Base-by-base conservation (phyloP, 768 basidiomycete genomes). In the Amyloporia xantha region DNA sequence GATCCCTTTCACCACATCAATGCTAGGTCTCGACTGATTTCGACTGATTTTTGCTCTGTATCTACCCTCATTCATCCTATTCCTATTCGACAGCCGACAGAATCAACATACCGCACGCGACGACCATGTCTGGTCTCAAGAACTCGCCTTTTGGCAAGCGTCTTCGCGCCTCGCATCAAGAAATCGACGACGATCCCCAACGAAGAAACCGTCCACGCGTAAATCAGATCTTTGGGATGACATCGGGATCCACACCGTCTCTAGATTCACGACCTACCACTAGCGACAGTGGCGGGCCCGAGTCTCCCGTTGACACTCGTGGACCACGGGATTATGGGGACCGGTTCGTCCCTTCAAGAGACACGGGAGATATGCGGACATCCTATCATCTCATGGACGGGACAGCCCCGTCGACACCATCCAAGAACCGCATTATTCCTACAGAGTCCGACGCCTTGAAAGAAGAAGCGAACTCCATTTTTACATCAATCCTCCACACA, bases 61-160 rank as follows among this genome's bases (percentile, higher is more conserved):
- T 56, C 51, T 54, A 49, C 54, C 48, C 50, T 54, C 50, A 36
- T 38, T 55, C 54, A 51, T 55, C 47, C 40, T 43, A 49, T 33
- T 51, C 40, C 47, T 54, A 25, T 21, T 35, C 45, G 44, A 48
- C 50, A 52, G 38, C 40, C 48, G 38, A 43, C 47, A 41, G 44
- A 44, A 30, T 44, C 53, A 46, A 41, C 36, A 44, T 41, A 37
- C 11, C 45, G 23, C 25, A n/a, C 47, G 24, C 45, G 41, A 40
- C 54, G 19, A 46, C 50, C 51, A 87, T 87, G 85, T 82, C 85
- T 50, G 78, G 79, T 48, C 76, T 89, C 68, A 86, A 85, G 72
- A 88, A 89, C 67, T 88, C 87, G 59, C 84, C 84, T 1, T 90
- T 87, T 67, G 86, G 85, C 37, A 90, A 89, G 61, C 80, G 87